These are phyloP conservation scores for Clitopilus passeckerianus DNA, from an alignment of 768 basidiomycete genomes.

Conservation along the genomic window DNA sequence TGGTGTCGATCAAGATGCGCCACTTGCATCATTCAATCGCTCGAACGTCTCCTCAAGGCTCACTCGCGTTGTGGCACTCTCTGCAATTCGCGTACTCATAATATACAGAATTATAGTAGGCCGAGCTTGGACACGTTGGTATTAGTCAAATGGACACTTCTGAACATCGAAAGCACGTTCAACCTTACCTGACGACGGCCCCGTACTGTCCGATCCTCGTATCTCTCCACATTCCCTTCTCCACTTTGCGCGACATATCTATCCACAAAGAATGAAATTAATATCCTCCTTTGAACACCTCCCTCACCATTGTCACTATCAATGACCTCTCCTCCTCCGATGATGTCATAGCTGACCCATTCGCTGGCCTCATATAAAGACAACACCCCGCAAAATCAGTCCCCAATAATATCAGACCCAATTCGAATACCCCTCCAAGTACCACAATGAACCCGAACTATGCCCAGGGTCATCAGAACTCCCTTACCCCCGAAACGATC, in stretches of 20 bases:
- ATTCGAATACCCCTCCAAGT: too few species aligned
- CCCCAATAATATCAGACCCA: neutral
- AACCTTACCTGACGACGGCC: too few species aligned
- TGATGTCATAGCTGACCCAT: neutral
- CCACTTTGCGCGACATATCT: neutral
- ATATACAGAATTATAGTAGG: too few species aligned
- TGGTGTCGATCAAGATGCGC: neutral
- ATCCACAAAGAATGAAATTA: neutral
- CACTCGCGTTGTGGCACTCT: too few species aligned
- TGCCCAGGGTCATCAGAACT: neutral
- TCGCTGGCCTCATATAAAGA: neutral
- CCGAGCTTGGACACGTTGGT: too few species aligned
- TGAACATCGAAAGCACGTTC: too few species aligned
- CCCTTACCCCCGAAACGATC: slow-evolving; percentile 1
- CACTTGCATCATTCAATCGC: neutral
- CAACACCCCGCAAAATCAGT: neutral
- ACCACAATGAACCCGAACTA: neutral
- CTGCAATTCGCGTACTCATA: too few species aligned
- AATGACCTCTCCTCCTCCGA: neutral
- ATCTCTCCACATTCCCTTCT: neutral
- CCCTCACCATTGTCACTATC: neutral
- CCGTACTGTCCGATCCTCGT: neutral
- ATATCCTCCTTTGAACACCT: neutral
- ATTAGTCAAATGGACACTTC: too few species aligned
- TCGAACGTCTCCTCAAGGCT: too few species aligned